Conservation (phyloP, 2,329 filamentous ascomycete species). For the Alternaria sp. region DNA sequence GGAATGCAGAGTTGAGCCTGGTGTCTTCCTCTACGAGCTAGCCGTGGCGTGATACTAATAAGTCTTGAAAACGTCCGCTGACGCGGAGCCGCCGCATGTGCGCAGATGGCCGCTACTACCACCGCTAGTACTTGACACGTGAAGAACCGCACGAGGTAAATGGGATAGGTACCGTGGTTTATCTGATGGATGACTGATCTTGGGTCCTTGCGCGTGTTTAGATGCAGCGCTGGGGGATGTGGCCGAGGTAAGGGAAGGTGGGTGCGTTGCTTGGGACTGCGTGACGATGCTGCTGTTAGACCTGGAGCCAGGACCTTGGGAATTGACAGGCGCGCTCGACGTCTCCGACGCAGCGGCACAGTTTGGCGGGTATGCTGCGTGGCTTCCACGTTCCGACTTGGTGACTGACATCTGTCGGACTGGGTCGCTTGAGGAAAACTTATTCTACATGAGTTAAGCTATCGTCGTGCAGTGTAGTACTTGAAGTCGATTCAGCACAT, state of each 20-base stretch:
- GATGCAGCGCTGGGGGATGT: not conserved
- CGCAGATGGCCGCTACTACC: not conserved
- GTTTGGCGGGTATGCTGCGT: not conserved
- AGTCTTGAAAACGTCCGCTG: not conserved
- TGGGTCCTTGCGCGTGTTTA: not conserved
- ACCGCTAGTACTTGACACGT: not conserved
- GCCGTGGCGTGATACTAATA: conserved; percentile 1
- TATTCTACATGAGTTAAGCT: not conserved
- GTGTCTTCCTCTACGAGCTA: conserved; percentile 5
- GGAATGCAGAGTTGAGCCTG: conserved; percentile 19
- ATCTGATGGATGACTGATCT: not conserved
- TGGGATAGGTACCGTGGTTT: not conserved
- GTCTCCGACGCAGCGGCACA: not conserved
- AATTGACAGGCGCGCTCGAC: not conserved
- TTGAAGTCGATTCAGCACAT: not conserved
- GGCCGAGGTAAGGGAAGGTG: not conserved
- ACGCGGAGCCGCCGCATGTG: not conserved
- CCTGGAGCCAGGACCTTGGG: not conserved
- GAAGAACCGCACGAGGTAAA: not conserved
- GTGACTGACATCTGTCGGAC: not conserved
- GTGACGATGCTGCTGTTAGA: not conserved
- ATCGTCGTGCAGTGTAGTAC: not conserved
- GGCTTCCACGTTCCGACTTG: not conserved
- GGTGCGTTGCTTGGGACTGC: not conserved
- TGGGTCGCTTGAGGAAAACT: not conserved